Base-by-base conservation (phyloP, 306 rosid genomes). In the Fagus crenata region DNA sequence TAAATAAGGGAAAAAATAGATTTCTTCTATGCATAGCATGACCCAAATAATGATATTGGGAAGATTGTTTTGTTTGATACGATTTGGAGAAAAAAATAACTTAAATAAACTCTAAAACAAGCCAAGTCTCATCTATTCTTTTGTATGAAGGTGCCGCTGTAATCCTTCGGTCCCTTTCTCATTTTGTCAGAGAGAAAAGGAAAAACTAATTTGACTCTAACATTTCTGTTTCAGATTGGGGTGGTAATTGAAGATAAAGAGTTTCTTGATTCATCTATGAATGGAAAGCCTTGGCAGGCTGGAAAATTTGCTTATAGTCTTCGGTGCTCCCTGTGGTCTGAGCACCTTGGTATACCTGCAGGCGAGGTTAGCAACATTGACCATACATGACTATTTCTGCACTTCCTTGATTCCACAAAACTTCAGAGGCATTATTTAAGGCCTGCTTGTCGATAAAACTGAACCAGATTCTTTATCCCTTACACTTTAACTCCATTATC, bases 281-380 rank as follows among this genome's bases (percentile, higher is more conserved):
- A 89, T 53, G 98, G 97, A 65, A 89, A 88, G 81, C 96, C 90
- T 42, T 95, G 93, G 97, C 86, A 86, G 80, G 99, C 97, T 60
- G 99, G 98, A 69, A 92, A 91, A 63, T 95, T 91, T 85, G 85
- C 98, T 39, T 81, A 83, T 81, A 88, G 89, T 79, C 98, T 95
- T 58, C 96, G 98, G 35, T 63, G 91, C 80, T 89, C 99, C 6
- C 86, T 92, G 72, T 95, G 99, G 98, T 83, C 99, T 31, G 99
- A 95, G 79, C 99, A 95, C 87, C 90, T 95, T n/a, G 99, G 97
- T 77, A 81, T 92, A 33, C 87, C 79, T 43, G 79, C 87, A 8
- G 92, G 89, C 76, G 96, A 88, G 97, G 99, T 90, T 68, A 65
- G 92, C 37, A 65, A 65, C 49, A 17, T 65, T 37, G 40, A 59